Evolutionary conservation across 331 rosid species (phyloP).

Genomic region (Rosa hybrid): DNA sequence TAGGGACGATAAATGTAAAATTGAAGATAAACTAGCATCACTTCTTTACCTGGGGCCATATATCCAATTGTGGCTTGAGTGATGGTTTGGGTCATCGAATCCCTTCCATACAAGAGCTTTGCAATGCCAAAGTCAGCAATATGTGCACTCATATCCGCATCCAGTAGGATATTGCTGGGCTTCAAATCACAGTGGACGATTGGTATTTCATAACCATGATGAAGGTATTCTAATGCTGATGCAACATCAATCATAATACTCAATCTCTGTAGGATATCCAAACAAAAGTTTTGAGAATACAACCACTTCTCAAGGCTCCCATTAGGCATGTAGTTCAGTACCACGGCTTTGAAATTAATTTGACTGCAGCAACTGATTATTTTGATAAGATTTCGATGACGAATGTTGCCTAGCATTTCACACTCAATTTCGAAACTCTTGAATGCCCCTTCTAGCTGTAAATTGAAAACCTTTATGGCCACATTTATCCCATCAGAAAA

Average conservation of each 20-base stretch:
- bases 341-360: slow-evolving; percentile 43
- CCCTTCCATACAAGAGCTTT: slow-evolving; percentile 35
- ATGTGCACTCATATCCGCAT: slow-evolving; percentile 47
- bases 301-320: slow-evolving; percentile 48
- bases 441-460: slow-evolving; percentile 18
- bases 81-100: slow-evolving; percentile 19
- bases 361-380: slow-evolving; percentile 36
- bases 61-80: slow-evolving; percentile 49
- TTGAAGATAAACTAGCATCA: background rate
- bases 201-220: slow-evolving; percentile 35
- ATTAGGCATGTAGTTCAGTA: slow-evolving; percentile 40
- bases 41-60: slow-evolving; percentile 44
- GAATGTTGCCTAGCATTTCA: slow-evolving; percentile 32
- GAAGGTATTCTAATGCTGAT: slow-evolving; percentile 47
- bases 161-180: slow-evolving; percentile 47
- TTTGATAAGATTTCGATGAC: slow-evolving; percentile 50
- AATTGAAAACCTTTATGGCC: slow-evolving; percentile 42
- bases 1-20: too few relatives aligned
- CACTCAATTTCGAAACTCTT: slow-evolving; percentile 42
- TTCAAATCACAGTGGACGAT: slow-evolving; percentile 53
- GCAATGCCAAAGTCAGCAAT: slow-evolving; percentile 52
- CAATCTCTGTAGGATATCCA: slow-evolving; percentile 34
- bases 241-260: slow-evolving; percentile 44
- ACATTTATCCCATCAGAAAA: slow-evolving; percentile 29
- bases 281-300: slow-evolving; percentile 17